These are phyloP conservation scores for Plicaturopsis crispa DNA, from an alignment of 768 basidiomycete species.

Conservation along the genomic window DNA sequence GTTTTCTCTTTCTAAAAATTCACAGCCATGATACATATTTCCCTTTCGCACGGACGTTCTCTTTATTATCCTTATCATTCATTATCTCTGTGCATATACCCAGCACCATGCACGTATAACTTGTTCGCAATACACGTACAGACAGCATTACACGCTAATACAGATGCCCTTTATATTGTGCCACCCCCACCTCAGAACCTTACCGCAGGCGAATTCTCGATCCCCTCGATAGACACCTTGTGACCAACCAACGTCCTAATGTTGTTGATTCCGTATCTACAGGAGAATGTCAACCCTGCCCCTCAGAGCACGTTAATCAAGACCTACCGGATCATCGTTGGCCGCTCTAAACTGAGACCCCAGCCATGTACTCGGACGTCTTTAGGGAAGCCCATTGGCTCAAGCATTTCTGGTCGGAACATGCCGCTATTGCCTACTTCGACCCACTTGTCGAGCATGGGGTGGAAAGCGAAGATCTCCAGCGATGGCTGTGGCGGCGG, in stretches of 20 bases:
- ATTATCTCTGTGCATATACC: too few species aligned
- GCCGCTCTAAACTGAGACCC: conserved; percentile 91
- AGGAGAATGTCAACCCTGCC: conserved; percentile 2
- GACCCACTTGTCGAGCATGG: conserved; percentile 89
- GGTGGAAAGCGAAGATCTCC: conserved; percentile 98
- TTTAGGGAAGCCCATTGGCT: conserved; percentile 97
- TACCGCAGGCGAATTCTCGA: conserved; percentile 86
- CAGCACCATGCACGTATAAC: too few species aligned
- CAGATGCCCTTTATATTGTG: too few species aligned
- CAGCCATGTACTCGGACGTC: conserved; percentile 96
- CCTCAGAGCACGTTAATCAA: not conserved
- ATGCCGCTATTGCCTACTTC: conserved; percentile 99
- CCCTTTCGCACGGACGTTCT: too few species aligned
- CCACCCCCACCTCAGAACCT: too few species aligned
- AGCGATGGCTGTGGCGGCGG: conserved; percentile 65
- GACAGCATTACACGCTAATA: too few species aligned
- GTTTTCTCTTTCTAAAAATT: conserved; percentile 70
- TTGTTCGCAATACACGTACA: too few species aligned
- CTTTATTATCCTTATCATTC: too few species aligned
- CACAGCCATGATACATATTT: too few species aligned
- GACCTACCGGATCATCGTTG: conserved; percentile 94
- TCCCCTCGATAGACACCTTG: conserved; percentile 86
- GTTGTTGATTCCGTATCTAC: conserved; percentile 97
- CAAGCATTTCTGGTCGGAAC: conserved; percentile 99
- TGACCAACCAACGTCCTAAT: conserved; percentile 96